These are phyloP conservation scores for Trametes cingulata DNA, from an alignment of 768 basidiomycete species.

Conservation along the genomic window DNA sequence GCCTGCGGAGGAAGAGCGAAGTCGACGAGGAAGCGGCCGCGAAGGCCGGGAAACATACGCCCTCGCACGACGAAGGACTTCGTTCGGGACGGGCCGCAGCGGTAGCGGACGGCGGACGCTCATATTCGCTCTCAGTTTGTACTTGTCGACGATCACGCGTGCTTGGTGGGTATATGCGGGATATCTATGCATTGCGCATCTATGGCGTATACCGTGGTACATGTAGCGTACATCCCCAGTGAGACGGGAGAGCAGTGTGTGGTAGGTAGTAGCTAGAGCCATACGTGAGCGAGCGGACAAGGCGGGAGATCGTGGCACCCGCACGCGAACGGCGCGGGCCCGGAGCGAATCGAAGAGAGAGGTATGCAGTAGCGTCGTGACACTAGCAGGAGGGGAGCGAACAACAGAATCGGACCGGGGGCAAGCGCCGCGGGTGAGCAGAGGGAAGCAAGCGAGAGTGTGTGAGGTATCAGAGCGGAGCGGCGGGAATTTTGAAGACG, in stretches of 20 bases:
- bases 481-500: neutral
- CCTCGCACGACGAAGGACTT: conserved; percentile 3
- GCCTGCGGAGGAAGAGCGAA: neutral
- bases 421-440: conserved; percentile 3
- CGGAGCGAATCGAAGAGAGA: neutral
- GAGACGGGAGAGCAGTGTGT: neutral
- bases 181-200: conserved; percentile 17
- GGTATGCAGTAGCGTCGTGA: conserved; percentile 7
- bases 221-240: conserved; percentile 15
- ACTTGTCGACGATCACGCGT: neutral
- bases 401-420: conserved; percentile 23
- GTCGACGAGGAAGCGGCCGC: neutral
- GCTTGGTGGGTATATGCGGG: neutral
- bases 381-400: neutral
- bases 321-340: neutral
- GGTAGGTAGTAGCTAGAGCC: neutral
- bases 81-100: conserved; percentile 6
- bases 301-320: neutral
- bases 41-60: neutral
- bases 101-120: neutral
- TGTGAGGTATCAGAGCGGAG: conserved; percentile 4
- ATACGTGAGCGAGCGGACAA: neutral
- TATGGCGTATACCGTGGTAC: conserved; percentile 14
- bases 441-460: neutral
- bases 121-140: neutral